phyloP scores from a whole-genome alignment of 2,329 filamentous ascomycete species.

The Xenoacremonium recifei region DNA sequence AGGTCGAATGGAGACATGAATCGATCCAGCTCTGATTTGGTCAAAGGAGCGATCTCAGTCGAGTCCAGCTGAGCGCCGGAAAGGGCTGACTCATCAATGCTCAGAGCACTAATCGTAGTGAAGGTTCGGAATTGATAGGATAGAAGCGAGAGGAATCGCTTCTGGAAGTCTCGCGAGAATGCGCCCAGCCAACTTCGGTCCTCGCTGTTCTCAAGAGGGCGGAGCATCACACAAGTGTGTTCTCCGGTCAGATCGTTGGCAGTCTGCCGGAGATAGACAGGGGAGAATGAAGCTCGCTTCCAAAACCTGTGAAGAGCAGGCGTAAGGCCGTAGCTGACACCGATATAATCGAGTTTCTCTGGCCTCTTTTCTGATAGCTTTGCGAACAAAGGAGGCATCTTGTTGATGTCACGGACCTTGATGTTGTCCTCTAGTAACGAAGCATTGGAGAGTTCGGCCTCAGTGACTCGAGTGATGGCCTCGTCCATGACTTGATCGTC shows the following conservation, averaged over 20 bases:
- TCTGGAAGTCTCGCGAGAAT: slow-evolving; percentile 90
- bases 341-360: slow-evolving; percentile 82
- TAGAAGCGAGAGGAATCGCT: slow-evolving; percentile 84
- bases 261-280: slow-evolving; percentile 92
- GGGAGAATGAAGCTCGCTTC: slow-evolving; percentile 83
- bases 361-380: slow-evolving; percentile 82
- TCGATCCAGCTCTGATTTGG: slow-evolving; percentile 73
- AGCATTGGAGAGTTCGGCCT: slow-evolving; percentile 74
- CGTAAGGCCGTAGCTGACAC: slow-evolving; percentile 93
- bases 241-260: slow-evolving; percentile 95
- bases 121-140: slow-evolving; percentile 92
- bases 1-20: slow-evolving; percentile 88
- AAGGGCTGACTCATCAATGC: slow-evolving; percentile 83
- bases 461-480: slow-evolving; percentile 75
- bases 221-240: slow-evolving; percentile 96
- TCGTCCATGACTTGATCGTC: slow-evolving; percentile 52
- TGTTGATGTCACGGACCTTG: slow-evolving; percentile 82
- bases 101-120: slow-evolving; percentile 72
- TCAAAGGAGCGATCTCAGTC: slow-evolving; percentile 52
- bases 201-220: slow-evolving; percentile 66
- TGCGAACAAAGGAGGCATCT: slow-evolving; percentile 91
- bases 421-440: slow-evolving; percentile 84
- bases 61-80: slow-evolving; percentile 66
- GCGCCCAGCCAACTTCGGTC: slow-evolving; percentile 85
- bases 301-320: slow-evolving; percentile 90